Evolutionary conservation across 23 red algal species (phyloP), one percentile per base, ranked within the genome.

Genomic region (Gracilaria domingensis): DNA sequence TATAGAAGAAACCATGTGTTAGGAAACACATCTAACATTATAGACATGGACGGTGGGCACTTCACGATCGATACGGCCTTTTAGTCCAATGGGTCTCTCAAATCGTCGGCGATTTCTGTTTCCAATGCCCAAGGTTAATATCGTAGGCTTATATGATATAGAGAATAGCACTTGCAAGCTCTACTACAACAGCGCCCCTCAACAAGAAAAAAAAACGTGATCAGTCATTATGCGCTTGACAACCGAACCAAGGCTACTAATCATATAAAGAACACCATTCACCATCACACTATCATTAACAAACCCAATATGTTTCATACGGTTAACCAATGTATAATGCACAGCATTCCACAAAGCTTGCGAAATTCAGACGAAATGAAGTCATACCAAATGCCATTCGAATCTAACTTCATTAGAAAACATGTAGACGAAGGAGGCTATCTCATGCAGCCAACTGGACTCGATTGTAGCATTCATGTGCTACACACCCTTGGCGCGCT

Each of bases 321-420:
- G 32, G 14, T 5, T 36, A 36, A 4, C 64, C 14, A 9, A 69
- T 69, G 64, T 8, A 2, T 12, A 28, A 37, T 13, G 16, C 11
- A 17, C 16, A 65, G 9, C 8, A 12, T 69, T 64, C 28, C 14
- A 37, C 64, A 37, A 37, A 69, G 29, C 30, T 18, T 17, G 7
- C 64, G 4, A 5, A 36, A 37, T 34, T 69, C 64, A 37, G 18
- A 20, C 42, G n/a, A n/a, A n/a, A n/a, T n/a, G n/a, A n/a, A n/a
- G n/a, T n/a, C n/a, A n/a, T n/a, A n/a, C 51, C 64, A 69, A 37
- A 36, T 69, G 64, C 16, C 9, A 14, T 37, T 69, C 64, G 38
- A 69, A 62, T 62, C 59, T 62, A 62, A 69, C 64, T 37, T 69
- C 64, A 69, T 11, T 20, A 32, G 12, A 69, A 18, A 36, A 69